A percentile compares a stretch with the other conserved stretches of the same genome.
These are phyloP conservation scores for Teunomyces gatunensis DNA, from an alignment of 805 yeast species.

Conservation along the genomic window DNA sequence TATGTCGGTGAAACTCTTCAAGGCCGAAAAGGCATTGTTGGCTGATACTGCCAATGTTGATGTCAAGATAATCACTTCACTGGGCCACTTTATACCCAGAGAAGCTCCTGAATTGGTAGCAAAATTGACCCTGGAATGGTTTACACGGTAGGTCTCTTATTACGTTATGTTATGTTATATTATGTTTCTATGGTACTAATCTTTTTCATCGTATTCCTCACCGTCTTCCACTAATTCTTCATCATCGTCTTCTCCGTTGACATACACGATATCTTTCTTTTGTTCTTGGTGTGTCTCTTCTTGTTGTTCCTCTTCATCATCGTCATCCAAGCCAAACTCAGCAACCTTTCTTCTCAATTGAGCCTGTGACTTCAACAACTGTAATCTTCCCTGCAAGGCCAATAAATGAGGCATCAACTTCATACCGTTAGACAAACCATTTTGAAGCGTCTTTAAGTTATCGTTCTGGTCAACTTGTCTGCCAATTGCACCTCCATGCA, in stretches of 20 bases:
- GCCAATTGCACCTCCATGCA: conserved; percentile 64
- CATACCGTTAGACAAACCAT: conserved; percentile 54
- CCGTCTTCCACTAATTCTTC: conserved; percentile 15
- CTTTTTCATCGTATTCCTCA: conserved; percentile 39
- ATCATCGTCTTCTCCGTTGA: conserved; percentile 42
- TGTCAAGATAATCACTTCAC: conserved; percentile 22
- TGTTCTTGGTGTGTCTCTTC: conserved; percentile 11
- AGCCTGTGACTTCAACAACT: conserved; percentile 73
- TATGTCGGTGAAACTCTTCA: conserved; percentile 28
- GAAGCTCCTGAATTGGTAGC: conserved; percentile 34
- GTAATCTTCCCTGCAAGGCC: conserved; percentile 82
- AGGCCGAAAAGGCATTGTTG: conserved; percentile 21
- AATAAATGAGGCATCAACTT: conserved; percentile 64
- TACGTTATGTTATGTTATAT: background rate
- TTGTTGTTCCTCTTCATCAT: conserved; percentile 16
- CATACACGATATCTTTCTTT: conserved; percentile 34
- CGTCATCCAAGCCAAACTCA: conserved; percentile 9
- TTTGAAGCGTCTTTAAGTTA: conserved; percentile 55
- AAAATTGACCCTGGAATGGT: conserved; percentile 26
- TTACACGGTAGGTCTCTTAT: conserved; percentile 8
- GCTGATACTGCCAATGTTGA: conserved; percentile 18
- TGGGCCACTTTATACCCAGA: conserved; percentile 42
- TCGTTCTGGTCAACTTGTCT: conserved; percentile 51
- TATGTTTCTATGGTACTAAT: conserved; percentile 31
- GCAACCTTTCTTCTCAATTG: conserved; percentile 48